phyloP scores from a whole-genome alignment of 23 red algal species.

The Chondrus crispus region DNA sequence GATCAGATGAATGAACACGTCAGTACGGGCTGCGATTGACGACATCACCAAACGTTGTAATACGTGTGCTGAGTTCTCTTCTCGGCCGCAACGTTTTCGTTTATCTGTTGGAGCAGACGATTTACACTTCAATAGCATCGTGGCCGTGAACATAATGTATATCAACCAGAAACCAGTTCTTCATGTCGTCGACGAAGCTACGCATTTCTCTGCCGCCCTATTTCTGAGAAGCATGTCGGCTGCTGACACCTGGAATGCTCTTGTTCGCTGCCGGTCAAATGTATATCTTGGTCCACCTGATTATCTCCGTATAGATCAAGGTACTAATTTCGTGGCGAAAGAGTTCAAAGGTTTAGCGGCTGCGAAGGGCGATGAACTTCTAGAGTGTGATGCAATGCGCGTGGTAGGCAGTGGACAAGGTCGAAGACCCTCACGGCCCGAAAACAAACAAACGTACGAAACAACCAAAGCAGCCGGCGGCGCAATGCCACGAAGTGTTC shows the following conservation, averaged over 20 bases:
- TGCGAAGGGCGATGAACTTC: neutral
- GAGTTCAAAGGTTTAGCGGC: slow-evolving; percentile 13
- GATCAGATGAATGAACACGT: neutral
- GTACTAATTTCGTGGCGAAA: neutral
- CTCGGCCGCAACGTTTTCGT: neutral
- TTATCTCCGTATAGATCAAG: slow-evolving; percentile 20
- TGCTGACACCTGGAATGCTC: neutral
- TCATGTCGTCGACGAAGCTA: neutral
- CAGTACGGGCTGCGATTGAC: neutral
- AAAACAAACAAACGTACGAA: too few relatives aligned
- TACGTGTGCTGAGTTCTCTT: neutral
- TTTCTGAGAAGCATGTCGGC: neutral
- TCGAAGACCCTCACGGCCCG: too few relatives aligned
- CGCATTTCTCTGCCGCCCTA: neutral
- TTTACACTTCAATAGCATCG: neutral
- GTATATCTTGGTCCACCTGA: neutral
- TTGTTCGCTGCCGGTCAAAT: neutral
- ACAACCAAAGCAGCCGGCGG: too few relatives aligned
- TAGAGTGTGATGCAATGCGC: too few relatives aligned
- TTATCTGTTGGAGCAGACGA: neutral
- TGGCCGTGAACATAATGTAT: neutral
- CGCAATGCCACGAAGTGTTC: too few relatives aligned
- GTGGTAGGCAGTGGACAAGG: too few relatives aligned
- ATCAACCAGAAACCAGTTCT: neutral
- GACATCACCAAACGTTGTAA: neutral